Conservation (phyloP, 805 yeast species). For the Myxozyma kluyveri region DNA sequence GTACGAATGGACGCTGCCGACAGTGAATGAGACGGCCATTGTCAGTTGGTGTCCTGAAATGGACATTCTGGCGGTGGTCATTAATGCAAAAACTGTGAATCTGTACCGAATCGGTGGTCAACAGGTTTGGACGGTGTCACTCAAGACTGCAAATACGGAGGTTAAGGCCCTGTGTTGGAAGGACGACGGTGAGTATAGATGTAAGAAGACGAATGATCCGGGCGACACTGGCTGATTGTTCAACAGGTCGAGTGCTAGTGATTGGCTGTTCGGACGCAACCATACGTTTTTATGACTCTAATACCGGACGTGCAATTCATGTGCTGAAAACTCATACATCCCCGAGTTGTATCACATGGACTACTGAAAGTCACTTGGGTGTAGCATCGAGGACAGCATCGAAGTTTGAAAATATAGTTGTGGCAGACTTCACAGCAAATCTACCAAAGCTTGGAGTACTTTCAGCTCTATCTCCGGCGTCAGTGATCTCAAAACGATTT, state of each 20-base stretch:
- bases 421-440: slow-evolving; percentile 9
- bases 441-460: slow-evolving; percentile 19
- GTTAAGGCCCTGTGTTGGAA: slow-evolving; percentile 20
- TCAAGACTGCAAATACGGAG: slow-evolving; percentile 8
- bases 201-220: too few species aligned
- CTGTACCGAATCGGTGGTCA: slow-evolving; percentile 29
- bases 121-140: slow-evolving; percentile 26
- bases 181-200: slow-evolving; percentile 29
- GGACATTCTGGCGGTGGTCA: slow-evolving; percentile 27
- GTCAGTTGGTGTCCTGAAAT: slow-evolving; percentile 29
- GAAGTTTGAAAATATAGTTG: slow-evolving; percentile 16
- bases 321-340: neutral
- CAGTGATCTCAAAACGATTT: neutral
- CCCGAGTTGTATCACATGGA: slow-evolving; percentile 19
- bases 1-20: slow-evolving; percentile 7
- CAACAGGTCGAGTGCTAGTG: slow-evolving; percentile 22
- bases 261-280: slow-evolving; percentile 24
- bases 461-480: slow-evolving; percentile 16
- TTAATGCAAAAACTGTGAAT: slow-evolving; percentile 16
- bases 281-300: slow-evolving; percentile 23
- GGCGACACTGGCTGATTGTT: neutral
- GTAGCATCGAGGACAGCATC: slow-evolving; percentile 3
- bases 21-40: slow-evolving; percentile 8
- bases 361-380: slow-evolving; percentile 10
- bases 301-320: slow-evolving; percentile 21